These are phyloP conservation scores for Quercus cerris DNA, from an alignment of 306 rosid genomes.

Conservation along the genomic window DNA sequence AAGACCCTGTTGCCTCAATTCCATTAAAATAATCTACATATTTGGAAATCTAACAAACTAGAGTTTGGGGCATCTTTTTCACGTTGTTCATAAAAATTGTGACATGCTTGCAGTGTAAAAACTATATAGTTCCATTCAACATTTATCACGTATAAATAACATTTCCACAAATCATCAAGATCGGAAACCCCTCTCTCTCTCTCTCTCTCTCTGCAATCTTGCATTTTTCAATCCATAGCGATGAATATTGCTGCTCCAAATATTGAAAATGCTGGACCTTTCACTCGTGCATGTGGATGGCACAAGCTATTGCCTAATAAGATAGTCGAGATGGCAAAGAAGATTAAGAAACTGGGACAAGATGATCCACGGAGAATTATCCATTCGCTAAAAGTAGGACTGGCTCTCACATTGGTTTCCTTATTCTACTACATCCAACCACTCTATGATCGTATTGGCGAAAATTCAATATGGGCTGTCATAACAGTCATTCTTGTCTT, in stretches of 20 bases:
- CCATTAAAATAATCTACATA: no score
- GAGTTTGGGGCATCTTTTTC: not conserved
- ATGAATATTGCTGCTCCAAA: not conserved
- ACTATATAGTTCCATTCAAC: not conserved
- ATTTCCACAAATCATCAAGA: not conserved
- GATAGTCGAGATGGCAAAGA: not conserved
- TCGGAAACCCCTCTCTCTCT: not conserved
- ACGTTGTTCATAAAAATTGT: not conserved
- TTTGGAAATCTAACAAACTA: no score
- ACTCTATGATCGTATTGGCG: slow-evolving; percentile 14
- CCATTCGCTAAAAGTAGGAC: slow-evolving; percentile 29
- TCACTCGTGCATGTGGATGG: not conserved
- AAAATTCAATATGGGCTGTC: slow-evolving; percentile 26
- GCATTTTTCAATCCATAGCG: not conserved
- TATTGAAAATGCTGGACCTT: not conserved
- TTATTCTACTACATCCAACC: slow-evolving; percentile 19
- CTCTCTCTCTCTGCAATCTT: not conserved
- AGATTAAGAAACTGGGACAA: slow-evolving; percentile 18
- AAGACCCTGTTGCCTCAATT: not conserved
- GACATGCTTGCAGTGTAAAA: not conserved
- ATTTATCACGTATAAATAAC: not conserved
- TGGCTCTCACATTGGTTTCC: slow-evolving; percentile 19
- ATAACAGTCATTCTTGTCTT: slow-evolving; percentile 20
- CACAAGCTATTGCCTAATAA: not conserved
- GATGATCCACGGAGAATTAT: slow-evolving; percentile 24